Percentiles rank a stretch among this genome's conserved stretches.
Evolutionary conservation across 1,284 basidiomycete species (phyloP).

Genomic region (Violaceomyces palustris): DNA sequence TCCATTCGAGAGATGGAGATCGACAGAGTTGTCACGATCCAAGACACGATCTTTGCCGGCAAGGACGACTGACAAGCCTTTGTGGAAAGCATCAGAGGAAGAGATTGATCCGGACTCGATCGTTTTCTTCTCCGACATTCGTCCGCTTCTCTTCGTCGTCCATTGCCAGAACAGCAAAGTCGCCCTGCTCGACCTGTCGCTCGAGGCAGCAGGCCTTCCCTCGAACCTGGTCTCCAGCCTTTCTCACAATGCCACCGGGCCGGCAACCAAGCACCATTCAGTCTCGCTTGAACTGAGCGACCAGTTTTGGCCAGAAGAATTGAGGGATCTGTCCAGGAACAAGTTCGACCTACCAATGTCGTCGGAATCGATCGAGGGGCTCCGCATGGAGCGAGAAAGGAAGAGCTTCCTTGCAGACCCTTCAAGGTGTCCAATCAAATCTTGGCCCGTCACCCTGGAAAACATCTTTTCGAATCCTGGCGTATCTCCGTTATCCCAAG

Average conservation of each 20-base stretch:
- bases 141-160: neutral
- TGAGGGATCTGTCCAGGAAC: too few species aligned
- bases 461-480: neutral
- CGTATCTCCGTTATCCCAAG: too few species aligned
- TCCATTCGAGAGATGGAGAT: neutral
- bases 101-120: slow-evolving; percentile 1
- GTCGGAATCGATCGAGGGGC: neutral
- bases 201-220: neutral
- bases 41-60: neutral
- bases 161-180: slow-evolving; percentile 2
- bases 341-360: too few species aligned
- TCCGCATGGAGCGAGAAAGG: neutral
- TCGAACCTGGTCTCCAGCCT: neutral
- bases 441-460: neutral
- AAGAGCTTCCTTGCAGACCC: neutral
- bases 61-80: neutral
- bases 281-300: too few species aligned
- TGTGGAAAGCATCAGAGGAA: neutral
- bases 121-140: neutral
- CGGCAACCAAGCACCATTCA: too few species aligned
- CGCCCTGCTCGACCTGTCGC: slow-evolving; percentile 1
- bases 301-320: too few species aligned
- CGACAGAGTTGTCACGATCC: neutral
- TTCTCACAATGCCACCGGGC: too few species aligned
- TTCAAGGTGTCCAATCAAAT: neutral